Conservation (phyloP, 805 yeast genomes). For the Saturnispora dispora region DNA sequence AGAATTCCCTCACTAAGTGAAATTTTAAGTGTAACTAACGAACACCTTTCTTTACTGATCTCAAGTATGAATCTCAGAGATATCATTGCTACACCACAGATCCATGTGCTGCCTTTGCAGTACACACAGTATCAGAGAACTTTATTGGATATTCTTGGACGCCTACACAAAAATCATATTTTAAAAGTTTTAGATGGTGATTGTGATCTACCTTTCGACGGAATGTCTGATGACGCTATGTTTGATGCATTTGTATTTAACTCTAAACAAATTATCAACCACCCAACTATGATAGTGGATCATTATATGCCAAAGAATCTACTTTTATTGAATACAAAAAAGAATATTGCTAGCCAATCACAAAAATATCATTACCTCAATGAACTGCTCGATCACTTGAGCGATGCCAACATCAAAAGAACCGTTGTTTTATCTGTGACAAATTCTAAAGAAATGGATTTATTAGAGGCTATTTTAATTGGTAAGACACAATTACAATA, state of each 20-base stretch:
- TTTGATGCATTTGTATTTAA: slow-evolving; percentile 37
- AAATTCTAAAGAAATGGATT: slow-evolving; percentile 60
- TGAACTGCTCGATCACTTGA: slow-evolving; percentile 33
- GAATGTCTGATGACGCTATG: slow-evolving; percentile 26
- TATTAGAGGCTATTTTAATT: slow-evolving; percentile 68
- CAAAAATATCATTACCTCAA: slow-evolving; percentile 54
- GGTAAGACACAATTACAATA: slow-evolving; percentile 57
- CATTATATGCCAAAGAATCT: slow-evolving; percentile 69
- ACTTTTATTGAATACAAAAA: slow-evolving; percentile 56
- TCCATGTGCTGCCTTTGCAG: slow-evolving; percentile 33
- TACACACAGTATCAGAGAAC: slow-evolving; percentile 37
- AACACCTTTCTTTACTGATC: background rate
- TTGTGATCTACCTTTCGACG: background rate
- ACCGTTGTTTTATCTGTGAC: slow-evolving; percentile 45
- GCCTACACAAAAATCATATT: slow-evolving; percentile 30
- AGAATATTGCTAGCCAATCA: slow-evolving; percentile 41
- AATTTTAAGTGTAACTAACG: background rate
- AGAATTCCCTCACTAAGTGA: background rate
- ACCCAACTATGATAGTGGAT: slow-evolving; percentile 65
- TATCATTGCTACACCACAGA: slow-evolving; percentile 9
- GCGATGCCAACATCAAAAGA: slow-evolving; percentile 16
- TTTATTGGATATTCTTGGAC: slow-evolving; percentile 34
- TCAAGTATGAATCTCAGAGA: slow-evolving; percentile 1
- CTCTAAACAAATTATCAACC: slow-evolving; percentile 44
- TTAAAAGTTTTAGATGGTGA: slow-evolving; percentile 1